A percentile compares a stretch with the other conserved stretches of the same genome.
Evolutionary conservation across 164 flowering plant genomes (phyloP).

Genomic region (Vitis labrusca): DNA sequence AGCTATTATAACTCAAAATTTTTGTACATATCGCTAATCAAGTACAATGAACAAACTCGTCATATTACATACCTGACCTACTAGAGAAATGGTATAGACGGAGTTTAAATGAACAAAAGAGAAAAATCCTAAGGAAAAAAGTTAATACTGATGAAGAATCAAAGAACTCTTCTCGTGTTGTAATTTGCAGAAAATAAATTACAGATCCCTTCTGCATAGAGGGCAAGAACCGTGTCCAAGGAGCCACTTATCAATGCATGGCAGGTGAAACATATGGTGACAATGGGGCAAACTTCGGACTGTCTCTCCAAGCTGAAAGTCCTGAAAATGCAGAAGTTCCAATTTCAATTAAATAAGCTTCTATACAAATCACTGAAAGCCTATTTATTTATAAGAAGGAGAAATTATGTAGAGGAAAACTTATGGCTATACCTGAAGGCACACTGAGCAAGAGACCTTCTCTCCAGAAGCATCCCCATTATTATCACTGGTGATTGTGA

Average conservation of each 20-base stretch:
- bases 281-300: constrained; percentile 82
- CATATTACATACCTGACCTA: not conserved
- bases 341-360: not conserved
- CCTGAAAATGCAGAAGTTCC: constrained; percentile 34
- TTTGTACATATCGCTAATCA: not conserved
- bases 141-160: not conserved
- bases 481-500: constrained; percentile 51
- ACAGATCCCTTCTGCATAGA: constrained; percentile 84
- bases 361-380: not conserved
- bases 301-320: constrained; percentile 74
- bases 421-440: constrained; percentile 67
- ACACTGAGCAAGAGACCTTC: constrained; percentile 77
- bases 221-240: constrained; percentile 87
- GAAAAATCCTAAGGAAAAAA: not conserved
- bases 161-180: constrained; percentile 12
- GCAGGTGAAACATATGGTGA: constrained; percentile 85
- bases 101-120: not conserved
- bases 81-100: not conserved
- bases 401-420: not conserved
- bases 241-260: constrained; percentile 94
- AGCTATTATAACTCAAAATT: not conserved
- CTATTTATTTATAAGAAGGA: not conserved
- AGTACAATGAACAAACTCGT: not conserved
- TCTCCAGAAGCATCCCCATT: constrained; percentile 76
- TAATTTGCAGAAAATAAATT: constrained; percentile 22